Evolutionary conservation across 2,329 filamentous ascomycete genomes (phyloP).

Genomic region (Ascochyta koolunga): DNA sequence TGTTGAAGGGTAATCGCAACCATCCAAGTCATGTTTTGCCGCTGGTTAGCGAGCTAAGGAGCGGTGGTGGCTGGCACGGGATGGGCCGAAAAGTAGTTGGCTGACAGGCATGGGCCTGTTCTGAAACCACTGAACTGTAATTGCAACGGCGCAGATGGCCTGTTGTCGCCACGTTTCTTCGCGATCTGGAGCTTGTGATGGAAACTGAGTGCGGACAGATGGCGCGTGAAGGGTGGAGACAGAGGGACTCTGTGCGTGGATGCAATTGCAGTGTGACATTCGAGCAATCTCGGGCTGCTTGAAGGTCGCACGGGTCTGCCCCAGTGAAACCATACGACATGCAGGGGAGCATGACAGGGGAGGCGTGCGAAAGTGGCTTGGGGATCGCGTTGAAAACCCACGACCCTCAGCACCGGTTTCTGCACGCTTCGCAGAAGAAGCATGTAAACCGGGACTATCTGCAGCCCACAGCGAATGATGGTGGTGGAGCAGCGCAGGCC

Average conservation of each 20-base stretch:
- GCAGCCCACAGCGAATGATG: conserved; percentile 8
- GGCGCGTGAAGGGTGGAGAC: background rate
- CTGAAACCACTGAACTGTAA: conserved; percentile 6
- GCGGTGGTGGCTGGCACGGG: conserved; percentile 7
- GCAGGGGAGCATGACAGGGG: conserved; percentile 7
- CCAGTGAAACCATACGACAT: conserved; percentile 10
- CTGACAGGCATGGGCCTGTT: conserved; percentile 6
- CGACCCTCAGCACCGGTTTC: conserved; percentile 10
- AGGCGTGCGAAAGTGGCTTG: conserved; percentile 4
- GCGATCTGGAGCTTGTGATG: background rate
- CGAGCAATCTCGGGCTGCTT: conserved; percentile 13
- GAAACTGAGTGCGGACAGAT: background rate
- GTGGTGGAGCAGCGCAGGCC: background rate
- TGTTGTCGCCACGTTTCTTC: background rate
- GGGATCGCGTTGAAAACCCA: conserved; percentile 1
- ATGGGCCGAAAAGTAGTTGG: background rate
- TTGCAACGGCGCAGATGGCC: background rate
- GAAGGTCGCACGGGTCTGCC: conserved; percentile 7
- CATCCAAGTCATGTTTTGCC: background rate
- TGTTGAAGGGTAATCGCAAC: background rate
- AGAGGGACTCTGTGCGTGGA: conserved; percentile 1
- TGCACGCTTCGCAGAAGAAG: conserved; percentile 15
- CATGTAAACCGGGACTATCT: conserved; percentile 9
- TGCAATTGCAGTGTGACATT: conserved; percentile 1
- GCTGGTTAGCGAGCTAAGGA: conserved; percentile 3